Evolutionary conservation across 2,329 filamentous ascomycete genomes (phyloP), one percentile per base, ranked within the genome.

Genomic region (Nannizzia gypsea): DNA sequence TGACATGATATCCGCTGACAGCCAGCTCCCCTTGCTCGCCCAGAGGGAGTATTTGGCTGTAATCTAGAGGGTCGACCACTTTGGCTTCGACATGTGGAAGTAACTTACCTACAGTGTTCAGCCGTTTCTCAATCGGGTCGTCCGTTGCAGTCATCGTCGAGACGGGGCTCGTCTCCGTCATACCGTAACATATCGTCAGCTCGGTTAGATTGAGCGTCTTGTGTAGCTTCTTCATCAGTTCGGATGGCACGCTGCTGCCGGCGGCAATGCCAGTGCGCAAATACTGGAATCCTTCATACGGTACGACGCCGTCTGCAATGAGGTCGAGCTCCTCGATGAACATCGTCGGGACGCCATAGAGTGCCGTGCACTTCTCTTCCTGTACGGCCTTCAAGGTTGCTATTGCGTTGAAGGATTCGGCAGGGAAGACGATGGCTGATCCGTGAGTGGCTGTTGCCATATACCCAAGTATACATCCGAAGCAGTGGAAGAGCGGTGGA

Each of bases 261-360:
- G 92, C 90, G 9, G 88, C 90, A 66, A 97, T 96, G 31, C 93
- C 93, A n/a, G 92, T 97, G 48, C 85, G 80, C 3, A 97, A 78
- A 63, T 83, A 70, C 57, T 84, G 72, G 67, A 88, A 87, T 0
- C 84, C 84, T 59, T 78, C 72, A 36, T 75, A 62, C 0, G 74
- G 63, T 1, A 80, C 66, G 34, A 72, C 69, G 15, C 78, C 77
- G 24, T 77, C 73, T 31, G 84, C 78, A 6, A 96, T 80, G 0
- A 91, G 80, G 65, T 95, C 89, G 3, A 97, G 81, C 67, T 95
- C 85, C 26, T 91, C 86, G n/a, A 86, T 82, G 67, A 96, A 92
- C 93, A 97, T 99, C 58, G 92, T 97, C 3, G 89, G 84, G 0
- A 97, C 92, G 60, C 92, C 91, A 72, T 96, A 93, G 0, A 96